Base-by-base conservation (phyloP, 225 moss, liverwort and hornwort species). In the Bryum argenteum region DNA sequence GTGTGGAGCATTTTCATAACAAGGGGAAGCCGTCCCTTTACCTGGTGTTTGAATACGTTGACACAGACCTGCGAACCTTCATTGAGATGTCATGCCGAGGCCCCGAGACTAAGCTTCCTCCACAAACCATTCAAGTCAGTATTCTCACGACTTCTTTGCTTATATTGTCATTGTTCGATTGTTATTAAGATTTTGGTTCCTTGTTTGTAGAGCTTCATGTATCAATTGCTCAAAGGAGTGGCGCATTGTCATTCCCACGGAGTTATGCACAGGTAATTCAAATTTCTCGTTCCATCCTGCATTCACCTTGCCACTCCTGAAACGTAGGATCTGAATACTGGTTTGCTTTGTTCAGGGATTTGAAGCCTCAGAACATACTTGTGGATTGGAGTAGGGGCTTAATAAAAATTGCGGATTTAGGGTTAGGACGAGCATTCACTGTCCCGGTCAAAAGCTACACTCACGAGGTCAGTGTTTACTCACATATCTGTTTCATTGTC, bases 361-460 rank as follows among this genome's bases (percentile, higher is more conserved):
- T 85, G 64, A 85, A 85, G 67, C 85, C 85, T 53, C 85, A 85
- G 67, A 85, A 85, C 21, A 82, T 85, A 43, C 85, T 85, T 23
- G 79, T 85, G 37, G 82, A 82, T 38, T 82, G 79, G 73, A 77
- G 77, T 40, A 85, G 77, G 33, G 85, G 82, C 26, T 71, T 85
- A 63, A 66, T 85, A 1, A 85, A 85, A 76, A 82, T 85, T 67
- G 85, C 85, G 18, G 85, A 85, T 74, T 79, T 85, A 66, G 85
- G 85, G 56, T 73, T 85, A 61, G 85, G 82, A 68, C 67, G 85
- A 47, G 85, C 82, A 41, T 85, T 85, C 53, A 79, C 85, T 22
- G 85, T 85, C 67, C 85, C 85, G 12, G 82, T 82, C 64, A 82
- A 82, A 58, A 85, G 85, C 71, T 85, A 85, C 77, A 82, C 79